Evolutionary conservation across 2,329 filamentous ascomycete species (phyloP), one percentile per base, ranked within the genome.

Genomic region (Phialocephala subalpina): DNA sequence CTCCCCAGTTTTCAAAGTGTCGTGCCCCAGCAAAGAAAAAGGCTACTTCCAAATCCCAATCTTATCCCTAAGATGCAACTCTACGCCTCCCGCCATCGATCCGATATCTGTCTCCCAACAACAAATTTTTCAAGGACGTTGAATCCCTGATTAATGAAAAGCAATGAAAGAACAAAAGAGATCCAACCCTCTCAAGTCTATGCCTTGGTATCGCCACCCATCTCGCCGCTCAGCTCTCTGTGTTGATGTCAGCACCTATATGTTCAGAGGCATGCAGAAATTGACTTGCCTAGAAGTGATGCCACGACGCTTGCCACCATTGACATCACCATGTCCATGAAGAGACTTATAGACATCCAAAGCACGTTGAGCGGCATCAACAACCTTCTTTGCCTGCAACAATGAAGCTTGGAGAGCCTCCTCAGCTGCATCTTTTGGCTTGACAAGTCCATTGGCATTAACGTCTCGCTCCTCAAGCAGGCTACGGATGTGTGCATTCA

Each of bases 401-500:
- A 86, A 72, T 35, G 82, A 80, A 29, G 82, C 77, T 60, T 58
- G n/a, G 62, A 86, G 79, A 57, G 80, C 82, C 73, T 53, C 9
- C 52, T 79, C 76, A 7, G 81, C 83, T 36, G 79, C 73, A 66
- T 85, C 81, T 38, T 75, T 63, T 33, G 36, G 62, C 27, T 60
- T 9, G 27, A 33, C 25, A 56, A 3, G 22, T 33, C 3, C 22
- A 5, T 38, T 22, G 18, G 8, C 14, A 25, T 25, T 12, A 8
- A 6, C 47, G 20, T 52, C 25, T 58, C 74, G 74, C 70, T 86
- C 82, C 53, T 83, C 81, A 11, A 87, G 79, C 58, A 89, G 78
- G 69, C 84, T 79, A 69, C 81, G 82, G 69, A 90, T 89, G 79
- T 90, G 87, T 12, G 80, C 82, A 65, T 88, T 90, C 47, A 91